These are phyloP conservation scores for Cucumis melo DNA, from an alignment of 306 rosid species.

Conservation along the genomic window DNA sequence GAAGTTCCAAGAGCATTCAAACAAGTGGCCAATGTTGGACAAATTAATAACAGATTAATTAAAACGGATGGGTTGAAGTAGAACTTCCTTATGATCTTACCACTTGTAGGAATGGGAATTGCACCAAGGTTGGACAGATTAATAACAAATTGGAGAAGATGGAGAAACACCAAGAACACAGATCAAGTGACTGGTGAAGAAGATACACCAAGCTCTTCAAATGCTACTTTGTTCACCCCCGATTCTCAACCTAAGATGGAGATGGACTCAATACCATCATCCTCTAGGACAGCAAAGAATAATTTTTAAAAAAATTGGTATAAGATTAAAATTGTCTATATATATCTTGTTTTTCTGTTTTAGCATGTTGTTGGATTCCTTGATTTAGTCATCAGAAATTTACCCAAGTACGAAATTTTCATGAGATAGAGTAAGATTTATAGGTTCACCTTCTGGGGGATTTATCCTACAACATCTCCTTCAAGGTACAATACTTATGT, in stretches of 20 bases:
- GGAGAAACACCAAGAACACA: conserved; percentile 20
- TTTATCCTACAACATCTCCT: conserved; percentile 44
- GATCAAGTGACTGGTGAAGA: conserved; percentile 51
- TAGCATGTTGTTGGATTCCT: neutral
- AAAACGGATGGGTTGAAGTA: conserved; percentile 93
- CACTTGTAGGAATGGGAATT: conserved; percentile 34
- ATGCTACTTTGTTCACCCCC: conserved; percentile 38
- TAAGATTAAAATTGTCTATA: neutral
- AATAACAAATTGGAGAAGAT: neutral
- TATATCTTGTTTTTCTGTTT: conserved; percentile 1
- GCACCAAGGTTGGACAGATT: conserved; percentile 28
- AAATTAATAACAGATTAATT: too few species aligned
- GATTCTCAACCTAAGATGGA: conserved; percentile 78
- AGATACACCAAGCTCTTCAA: conserved; percentile 57
- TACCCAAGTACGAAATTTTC: conserved; percentile 22
- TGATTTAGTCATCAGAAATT: conserved; percentile 2
- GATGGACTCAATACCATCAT: conserved; percentile 45
- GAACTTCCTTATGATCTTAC: conserved; percentile 57
- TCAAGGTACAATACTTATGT: conserved; percentile 38
- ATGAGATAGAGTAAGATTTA: conserved; percentile 82
- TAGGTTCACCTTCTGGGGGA: conserved; percentile 37
- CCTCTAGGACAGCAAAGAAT: conserved; percentile 62
- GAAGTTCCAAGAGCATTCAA: conserved; percentile 56
- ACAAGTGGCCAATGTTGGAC: too few species aligned
- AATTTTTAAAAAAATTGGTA: conserved; percentile 55